Evolutionary conservation across 2,329 filamentous ascomycete genomes (phyloP).

Genomic region (Microascus cirrosus): DNA sequence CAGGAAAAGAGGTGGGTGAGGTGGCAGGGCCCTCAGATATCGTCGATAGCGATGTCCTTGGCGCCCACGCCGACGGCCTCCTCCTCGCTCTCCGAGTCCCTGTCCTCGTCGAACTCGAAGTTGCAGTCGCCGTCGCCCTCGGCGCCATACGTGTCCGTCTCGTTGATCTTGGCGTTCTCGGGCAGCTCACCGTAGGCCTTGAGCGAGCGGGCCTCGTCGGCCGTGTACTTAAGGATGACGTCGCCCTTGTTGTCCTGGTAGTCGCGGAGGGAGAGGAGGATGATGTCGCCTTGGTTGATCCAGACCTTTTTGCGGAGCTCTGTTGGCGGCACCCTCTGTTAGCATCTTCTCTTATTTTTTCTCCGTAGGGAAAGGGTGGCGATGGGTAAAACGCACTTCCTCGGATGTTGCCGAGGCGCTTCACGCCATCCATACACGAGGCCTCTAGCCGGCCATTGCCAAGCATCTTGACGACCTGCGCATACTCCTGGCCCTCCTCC

Average conservation of each 20-base stretch:
- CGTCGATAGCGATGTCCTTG: constrained; percentile 77
- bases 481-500: constrained; percentile 69
- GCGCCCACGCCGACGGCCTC: constrained; percentile 42
- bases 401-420: constrained; percentile 49
- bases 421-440: constrained; percentile 87
- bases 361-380: neutral
- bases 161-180: constrained; percentile 99
- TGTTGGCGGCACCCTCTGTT: neutral
- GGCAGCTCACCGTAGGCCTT: constrained; percentile 97
- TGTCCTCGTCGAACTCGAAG: constrained; percentile 97
- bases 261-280: constrained; percentile 71
- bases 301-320: constrained; percentile 99
- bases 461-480: constrained; percentile 65
- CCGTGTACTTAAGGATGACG: constrained; percentile 92
- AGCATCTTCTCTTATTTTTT: neutral
- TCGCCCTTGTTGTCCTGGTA: constrained; percentile 95
- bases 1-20: neutral
- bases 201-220: constrained; percentile 88
- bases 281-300: constrained; percentile 96
- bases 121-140: constrained; percentile 91
- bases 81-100: constrained; percentile 39
- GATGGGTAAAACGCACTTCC: constrained; percentile 6
- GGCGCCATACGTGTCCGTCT: constrained; percentile 89
- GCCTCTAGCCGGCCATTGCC: constrained; percentile 87
- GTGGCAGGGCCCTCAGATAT: constrained; percentile 55